A percentile compares a stretch with the other conserved stretches of the same genome.
Conservation (phyloP, 192 early-diverging fungal species). For the Backusella australiensis region DNA sequence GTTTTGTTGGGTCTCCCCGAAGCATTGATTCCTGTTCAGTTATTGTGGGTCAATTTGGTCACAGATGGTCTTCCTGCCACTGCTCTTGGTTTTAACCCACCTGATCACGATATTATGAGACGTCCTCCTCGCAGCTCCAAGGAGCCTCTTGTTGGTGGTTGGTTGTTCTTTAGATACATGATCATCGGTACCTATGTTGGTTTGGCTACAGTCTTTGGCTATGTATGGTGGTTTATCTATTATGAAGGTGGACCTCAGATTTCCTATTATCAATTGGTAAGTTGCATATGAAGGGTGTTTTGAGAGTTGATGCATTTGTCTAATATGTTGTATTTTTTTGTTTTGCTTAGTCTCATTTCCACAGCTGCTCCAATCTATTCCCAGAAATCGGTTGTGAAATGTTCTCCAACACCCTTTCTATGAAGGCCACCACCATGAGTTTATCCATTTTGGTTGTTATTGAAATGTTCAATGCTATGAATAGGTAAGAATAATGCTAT, state of each 20-base stretch:
- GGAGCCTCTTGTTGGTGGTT: conserved; percentile 89
- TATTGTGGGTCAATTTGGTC: conserved; percentile 98
- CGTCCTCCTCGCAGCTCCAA: conserved; percentile 78
- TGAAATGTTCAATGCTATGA: conserved; percentile 99
- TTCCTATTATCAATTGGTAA: conserved; percentile 81
- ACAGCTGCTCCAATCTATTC: conserved; percentile 83
- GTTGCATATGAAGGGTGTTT: conserved; percentile 8
- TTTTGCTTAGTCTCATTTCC: conserved; percentile 77
- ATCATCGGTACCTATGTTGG: conserved; percentile 93
- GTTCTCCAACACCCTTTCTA: conserved; percentile 76
- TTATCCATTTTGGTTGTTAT: conserved; percentile 94
- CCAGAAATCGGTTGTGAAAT: conserved; percentile 92
- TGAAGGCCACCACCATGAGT: conserved; percentile 92
- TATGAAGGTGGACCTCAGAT: conserved; percentile 88
- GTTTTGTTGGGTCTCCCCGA: conserved; percentile 96
- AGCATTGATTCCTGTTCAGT: conserved; percentile 95
- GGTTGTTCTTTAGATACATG: conserved; percentile 96
- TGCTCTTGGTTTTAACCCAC: conserved; percentile 96
- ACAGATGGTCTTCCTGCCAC: conserved; percentile 97
- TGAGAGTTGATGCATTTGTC: neutral
- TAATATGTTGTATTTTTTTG: neutral
- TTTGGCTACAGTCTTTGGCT: conserved; percentile 90
- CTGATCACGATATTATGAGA: conserved; percentile 96
- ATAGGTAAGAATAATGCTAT: conserved; percentile 49
- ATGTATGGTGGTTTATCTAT: conserved; percentile 99